Percentiles rank a stretch among this genome's conserved stretches.
Evolutionary conservation across 2,329 filamentous ascomycete species (phyloP).

Genomic region (Alternaria angustiovoidea): DNA sequence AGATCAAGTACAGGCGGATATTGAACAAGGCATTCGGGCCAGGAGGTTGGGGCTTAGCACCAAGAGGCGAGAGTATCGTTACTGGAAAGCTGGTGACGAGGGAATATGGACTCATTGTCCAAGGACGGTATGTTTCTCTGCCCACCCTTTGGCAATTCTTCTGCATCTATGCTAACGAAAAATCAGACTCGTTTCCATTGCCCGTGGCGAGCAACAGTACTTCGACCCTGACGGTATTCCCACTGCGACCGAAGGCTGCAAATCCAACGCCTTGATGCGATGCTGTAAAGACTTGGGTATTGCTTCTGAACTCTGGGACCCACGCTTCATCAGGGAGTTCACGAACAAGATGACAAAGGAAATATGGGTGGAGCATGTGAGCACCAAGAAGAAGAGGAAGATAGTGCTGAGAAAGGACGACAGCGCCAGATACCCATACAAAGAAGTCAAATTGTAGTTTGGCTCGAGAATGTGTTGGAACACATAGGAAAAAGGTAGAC

Average conservation of each 20-base stretch:
- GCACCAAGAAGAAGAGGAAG: conserved; percentile 88
- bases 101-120: conserved; percentile 90
- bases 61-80: conserved; percentile 83
- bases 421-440: conserved; percentile 70
- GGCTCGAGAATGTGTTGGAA: background rate
- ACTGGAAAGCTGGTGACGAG: conserved; percentile 83
- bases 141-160: background rate
- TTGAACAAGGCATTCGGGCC: conserved; percentile 92
- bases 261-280: conserved; percentile 96
- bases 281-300: conserved; percentile 98
- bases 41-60: conserved; percentile 93
- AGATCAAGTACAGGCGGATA: conserved; percentile 96
- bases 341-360: conserved; percentile 78
- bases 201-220: conserved; percentile 93
- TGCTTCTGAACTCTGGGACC: conserved; percentile 96
- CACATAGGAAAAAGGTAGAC: background rate
- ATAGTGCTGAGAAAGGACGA: conserved; percentile 88
- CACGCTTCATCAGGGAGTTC: conserved; percentile 84
- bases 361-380: conserved; percentile 86
- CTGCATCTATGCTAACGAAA: background rate
- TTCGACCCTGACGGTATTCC: conserved; percentile 90
- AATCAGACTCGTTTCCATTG: conserved; percentile 85
- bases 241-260: conserved; percentile 94
- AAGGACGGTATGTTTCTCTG: conserved; percentile 73
- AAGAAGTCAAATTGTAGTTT: conserved; percentile 54